A percentile compares a stretch with the other conserved stretches of the same genome.
Conservation (phyloP, 768 basidiomycete species). For the Xerocomus spinulosus region DNA sequence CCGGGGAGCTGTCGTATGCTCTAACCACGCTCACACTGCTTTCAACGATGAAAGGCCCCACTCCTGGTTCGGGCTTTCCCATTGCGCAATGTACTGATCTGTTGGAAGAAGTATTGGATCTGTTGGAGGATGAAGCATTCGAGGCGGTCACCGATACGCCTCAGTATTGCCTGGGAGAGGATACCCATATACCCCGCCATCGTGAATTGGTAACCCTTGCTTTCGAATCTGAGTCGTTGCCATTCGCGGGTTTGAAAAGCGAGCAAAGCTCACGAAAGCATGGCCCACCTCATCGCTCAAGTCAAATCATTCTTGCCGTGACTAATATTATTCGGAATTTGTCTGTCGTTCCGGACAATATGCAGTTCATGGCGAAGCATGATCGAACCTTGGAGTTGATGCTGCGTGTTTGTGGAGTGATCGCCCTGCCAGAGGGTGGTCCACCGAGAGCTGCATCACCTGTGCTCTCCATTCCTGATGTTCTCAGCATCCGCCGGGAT, state of each 20-base stretch:
- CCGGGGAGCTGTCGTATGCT: constrained; percentile 83
- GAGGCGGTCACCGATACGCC: constrained; percentile 37
- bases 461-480: constrained; percentile 64
- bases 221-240: constrained; percentile 52
- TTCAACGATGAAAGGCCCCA: constrained; percentile 68
- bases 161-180: constrained; percentile 25
- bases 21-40: constrained; percentile 82
- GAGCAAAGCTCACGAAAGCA: constrained; percentile 47
- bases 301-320: constrained; percentile 61
- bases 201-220: constrained; percentile 57
- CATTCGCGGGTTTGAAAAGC: constrained; percentile 52
- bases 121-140: constrained; percentile 81
- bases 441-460: constrained; percentile 44
- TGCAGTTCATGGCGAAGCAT: constrained; percentile 59
- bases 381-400: constrained; percentile 60
- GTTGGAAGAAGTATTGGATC: constrained; percentile 80
- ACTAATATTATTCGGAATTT: constrained; percentile 85
- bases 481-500: constrained; percentile 74
- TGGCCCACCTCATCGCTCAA: constrained; percentile 59
- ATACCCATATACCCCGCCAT: constrained; percentile 52
- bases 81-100: constrained; percentile 74
- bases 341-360: constrained; percentile 69
- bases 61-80: constrained; percentile 59
- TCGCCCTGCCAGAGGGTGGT: constrained; percentile 29
- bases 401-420: constrained; percentile 63